Percentiles rank a stretch among this genome's conserved stretches.
phyloP scores from a whole-genome alignment of 345 rosid genomes.

The Crucihimalaya himalaica region DNA sequence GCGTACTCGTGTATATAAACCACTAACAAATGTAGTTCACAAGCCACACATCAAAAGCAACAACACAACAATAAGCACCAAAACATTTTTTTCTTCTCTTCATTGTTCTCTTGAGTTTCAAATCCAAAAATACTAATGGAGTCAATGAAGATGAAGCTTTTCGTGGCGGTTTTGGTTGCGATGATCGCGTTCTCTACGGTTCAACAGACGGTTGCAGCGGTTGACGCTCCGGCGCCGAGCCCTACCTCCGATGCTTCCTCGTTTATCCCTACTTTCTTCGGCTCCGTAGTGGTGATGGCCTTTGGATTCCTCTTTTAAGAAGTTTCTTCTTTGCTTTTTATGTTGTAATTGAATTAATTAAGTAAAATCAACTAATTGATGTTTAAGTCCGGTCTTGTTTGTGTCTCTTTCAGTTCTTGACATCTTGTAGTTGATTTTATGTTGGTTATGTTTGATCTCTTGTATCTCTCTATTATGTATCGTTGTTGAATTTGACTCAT shows the following conservation, averaged over 20 bases:
- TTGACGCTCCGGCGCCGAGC: constrained; percentile 45
- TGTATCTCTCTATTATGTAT: constrained; percentile 1
- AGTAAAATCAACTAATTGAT: constrained; percentile 16
- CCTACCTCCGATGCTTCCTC: constrained; percentile 41
- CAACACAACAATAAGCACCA: constrained; percentile 11
- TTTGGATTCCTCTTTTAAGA: constrained; percentile 38
- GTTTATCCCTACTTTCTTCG: constrained; percentile 37
- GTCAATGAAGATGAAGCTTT: constrained; percentile 45
- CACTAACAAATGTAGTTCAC: constrained; percentile 26
- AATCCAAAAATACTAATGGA: constrained; percentile 33
- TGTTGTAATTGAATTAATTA: not conserved
- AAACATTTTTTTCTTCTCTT: constrained; percentile 19
- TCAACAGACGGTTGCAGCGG: constrained; percentile 32
- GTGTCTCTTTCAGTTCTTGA: constrained; percentile 32
- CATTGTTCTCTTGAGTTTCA: constrained; percentile 22
- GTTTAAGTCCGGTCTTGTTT: constrained; percentile 7
- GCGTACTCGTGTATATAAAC: constrained; percentile 36
- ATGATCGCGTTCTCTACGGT: constrained; percentile 32
- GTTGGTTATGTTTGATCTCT: constrained; percentile 12
- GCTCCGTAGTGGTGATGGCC: constrained; percentile 27
- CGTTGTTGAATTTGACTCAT: constrained; percentile 30
- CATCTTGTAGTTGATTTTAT: constrained; percentile 24
- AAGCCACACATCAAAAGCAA: constrained; percentile 32
- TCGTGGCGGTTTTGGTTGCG: constrained; percentile 37
- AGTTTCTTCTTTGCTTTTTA: not conserved